Percentiles rank a stretch among this genome's conserved stretches.
phyloP scores from a whole-genome alignment of 805 yeast species.

The Ogataea glucozyma region DNA sequence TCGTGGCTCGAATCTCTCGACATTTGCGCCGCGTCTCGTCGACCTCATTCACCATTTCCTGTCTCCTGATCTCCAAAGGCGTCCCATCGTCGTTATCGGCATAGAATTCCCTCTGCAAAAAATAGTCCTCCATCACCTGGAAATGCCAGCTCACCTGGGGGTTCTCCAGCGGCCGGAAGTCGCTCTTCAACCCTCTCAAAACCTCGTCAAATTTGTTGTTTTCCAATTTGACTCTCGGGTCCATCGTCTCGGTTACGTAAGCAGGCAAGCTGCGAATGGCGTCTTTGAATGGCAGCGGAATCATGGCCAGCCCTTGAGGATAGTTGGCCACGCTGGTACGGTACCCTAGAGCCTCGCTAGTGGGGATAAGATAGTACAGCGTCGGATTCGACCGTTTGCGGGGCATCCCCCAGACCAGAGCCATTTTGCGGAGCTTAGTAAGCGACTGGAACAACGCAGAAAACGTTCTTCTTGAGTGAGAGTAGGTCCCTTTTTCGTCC shows the following conservation, averaged over 20 bases:
- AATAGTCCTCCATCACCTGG: constrained; percentile 60
- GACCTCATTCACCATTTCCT: constrained; percentile 18
- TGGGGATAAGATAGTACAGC: constrained; percentile 61
- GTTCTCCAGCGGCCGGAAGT: constrained; percentile 44
- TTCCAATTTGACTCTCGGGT: constrained; percentile 16
- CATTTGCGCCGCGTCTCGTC: constrained; percentile 26
- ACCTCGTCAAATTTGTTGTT: constrained; percentile 27
- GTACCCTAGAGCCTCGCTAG: constrained; percentile 30
- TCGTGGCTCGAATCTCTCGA: constrained; percentile 15
- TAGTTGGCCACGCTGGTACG: constrained; percentile 25
- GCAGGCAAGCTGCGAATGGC: constrained; percentile 69
- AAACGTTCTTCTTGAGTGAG: constrained; percentile 68
- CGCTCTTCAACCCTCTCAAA: constrained; percentile 26
- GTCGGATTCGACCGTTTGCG: constrained; percentile 55
- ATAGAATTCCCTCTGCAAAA: constrained; percentile 65
- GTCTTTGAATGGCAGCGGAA: constrained; percentile 71
- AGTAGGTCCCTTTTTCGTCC: constrained; percentile 51
- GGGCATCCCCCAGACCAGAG: constrained; percentile 71
- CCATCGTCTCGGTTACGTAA: constrained; percentile 25
- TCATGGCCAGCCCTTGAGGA: constrained; percentile 74
- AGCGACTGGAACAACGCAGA: constrained; percentile 66
- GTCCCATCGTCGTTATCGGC: constrained; percentile 21
- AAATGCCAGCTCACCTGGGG: constrained; percentile 71
- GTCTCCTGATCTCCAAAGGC: constrained; percentile 18
- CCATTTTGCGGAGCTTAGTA: constrained; percentile 51